Conservation (phyloP, 2,329 filamentous ascomycete genomes). For the Thelonectria discophora region DNA sequence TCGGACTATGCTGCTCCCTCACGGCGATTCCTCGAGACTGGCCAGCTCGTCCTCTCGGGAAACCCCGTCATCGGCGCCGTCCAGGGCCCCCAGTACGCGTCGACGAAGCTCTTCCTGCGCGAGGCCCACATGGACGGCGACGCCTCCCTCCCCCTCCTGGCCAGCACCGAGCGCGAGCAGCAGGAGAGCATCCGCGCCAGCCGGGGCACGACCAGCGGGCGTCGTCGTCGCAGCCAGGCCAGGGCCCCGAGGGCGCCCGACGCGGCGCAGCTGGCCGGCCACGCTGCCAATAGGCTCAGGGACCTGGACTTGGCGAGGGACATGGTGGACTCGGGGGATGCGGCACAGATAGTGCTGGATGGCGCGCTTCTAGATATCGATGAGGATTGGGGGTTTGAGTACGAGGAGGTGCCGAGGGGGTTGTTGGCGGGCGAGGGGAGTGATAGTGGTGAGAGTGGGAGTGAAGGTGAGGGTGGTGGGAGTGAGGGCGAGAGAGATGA, state of each 20-base stretch:
- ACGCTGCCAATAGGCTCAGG: slow-evolving; percentile 39
- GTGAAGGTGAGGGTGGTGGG: neutral
- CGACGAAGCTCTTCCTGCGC: slow-evolving; percentile 55
- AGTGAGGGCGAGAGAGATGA: neutral
- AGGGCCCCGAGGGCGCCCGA: slow-evolving; percentile 29
- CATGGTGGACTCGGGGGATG: slow-evolving; percentile 33
- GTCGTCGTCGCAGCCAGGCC: slow-evolving; percentile 39
- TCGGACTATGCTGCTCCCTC: slow-evolving; percentile 38
- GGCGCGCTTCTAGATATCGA: slow-evolving; percentile 44
- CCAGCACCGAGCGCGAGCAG: slow-evolving; percentile 55
- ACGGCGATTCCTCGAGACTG: slow-evolving; percentile 47
- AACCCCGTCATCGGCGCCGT: slow-evolving; percentile 63
- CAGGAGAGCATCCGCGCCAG: slow-evolving; percentile 49
- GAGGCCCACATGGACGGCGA: slow-evolving; percentile 60
- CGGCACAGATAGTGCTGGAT: slow-evolving; percentile 33
- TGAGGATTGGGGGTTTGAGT: slow-evolving; percentile 47
- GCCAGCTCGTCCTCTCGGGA: slow-evolving; percentile 53
- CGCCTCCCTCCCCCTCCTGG: slow-evolving; percentile 54
- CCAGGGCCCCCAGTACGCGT: slow-evolving; percentile 62
- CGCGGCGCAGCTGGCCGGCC: slow-evolving; percentile 22
- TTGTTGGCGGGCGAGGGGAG: neutral
- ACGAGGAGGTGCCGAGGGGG: slow-evolving; percentile 42
- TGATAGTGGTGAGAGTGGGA: too few relatives aligned
- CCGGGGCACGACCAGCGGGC: too few relatives aligned
- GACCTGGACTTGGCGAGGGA: slow-evolving; percentile 45